A percentile compares a stretch with the other conserved stretches of the same genome.
These are phyloP conservation scores for Mucor circinelloides DNA, from an alignment of 371 early-diverging fungal genomes.

Conservation along the genomic window DNA sequence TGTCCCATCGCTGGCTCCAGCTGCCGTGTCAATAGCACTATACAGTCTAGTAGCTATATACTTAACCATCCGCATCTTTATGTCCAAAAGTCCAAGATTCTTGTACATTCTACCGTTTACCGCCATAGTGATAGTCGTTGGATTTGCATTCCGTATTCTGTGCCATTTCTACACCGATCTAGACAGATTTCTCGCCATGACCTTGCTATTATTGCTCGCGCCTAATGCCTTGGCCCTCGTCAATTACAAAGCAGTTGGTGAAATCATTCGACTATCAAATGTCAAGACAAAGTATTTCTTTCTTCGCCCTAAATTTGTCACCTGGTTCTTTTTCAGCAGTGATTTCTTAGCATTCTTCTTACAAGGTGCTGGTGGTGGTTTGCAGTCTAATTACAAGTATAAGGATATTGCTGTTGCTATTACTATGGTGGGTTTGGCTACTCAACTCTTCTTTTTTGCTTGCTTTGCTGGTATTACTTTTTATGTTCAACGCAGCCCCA, in stretches of 20 bases:
- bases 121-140: slow-evolving; percentile 34
- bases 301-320: slow-evolving; percentile 36
- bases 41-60: slow-evolving; percentile 9
- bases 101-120: slow-evolving; percentile 36
- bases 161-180: slow-evolving; percentile 28
- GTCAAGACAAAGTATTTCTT: slow-evolving; percentile 13
- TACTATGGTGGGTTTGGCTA: slow-evolving; percentile 10
- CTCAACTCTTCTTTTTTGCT: slow-evolving; percentile 21
- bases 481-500: slow-evolving; percentile 14
- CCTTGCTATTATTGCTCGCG: slow-evolving; percentile 33
- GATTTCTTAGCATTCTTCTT: slow-evolving; percentile 26
- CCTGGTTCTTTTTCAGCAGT: slow-evolving; percentile 47
- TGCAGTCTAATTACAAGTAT: background rate
- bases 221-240: slow-evolving; percentile 45
- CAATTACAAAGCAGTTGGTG: slow-evolving; percentile 44
- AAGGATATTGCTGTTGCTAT: background rate
- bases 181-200: slow-evolving; percentile 30
- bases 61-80: slow-evolving; percentile 2
- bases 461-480: slow-evolving; percentile 14
- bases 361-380: slow-evolving; percentile 21
- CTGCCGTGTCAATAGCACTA: slow-evolving; percentile 1
- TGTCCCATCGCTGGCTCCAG: slow-evolving; percentile 3
- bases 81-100: slow-evolving; percentile 14
- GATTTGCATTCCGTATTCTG: slow-evolving; percentile 29
- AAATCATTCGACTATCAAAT: slow-evolving; percentile 24